These are phyloP conservation scores for Camellia granthamiana DNA, from an alignment of 148 eudicot species.

Conservation along the genomic window DNA sequence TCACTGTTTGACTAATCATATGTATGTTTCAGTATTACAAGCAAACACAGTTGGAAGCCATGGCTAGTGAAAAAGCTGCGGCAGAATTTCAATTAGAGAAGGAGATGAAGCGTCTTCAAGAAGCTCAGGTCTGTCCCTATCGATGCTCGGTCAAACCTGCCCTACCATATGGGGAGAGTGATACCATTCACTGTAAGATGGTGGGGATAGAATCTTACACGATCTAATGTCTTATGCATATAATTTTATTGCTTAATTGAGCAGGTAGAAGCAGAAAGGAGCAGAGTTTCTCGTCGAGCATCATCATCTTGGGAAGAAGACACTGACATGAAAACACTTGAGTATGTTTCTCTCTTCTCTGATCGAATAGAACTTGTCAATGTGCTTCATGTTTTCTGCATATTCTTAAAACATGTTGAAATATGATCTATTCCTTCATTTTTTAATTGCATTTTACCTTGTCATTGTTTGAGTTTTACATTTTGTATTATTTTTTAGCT, in stretches of 20 bases:
- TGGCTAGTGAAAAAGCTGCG: constrained; percentile 99
- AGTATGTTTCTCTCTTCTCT: constrained; percentile 48
- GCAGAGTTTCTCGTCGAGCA: constrained; percentile 74
- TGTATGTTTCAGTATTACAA: constrained; percentile 72
- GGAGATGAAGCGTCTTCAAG: constrained; percentile 88
- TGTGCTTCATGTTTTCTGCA: background rate
- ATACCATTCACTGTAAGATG: background rate
- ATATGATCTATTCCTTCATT: background rate
- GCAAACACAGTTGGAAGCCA: constrained; percentile 96
- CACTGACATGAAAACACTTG: constrained; percentile 87
- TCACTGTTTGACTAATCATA: background rate
- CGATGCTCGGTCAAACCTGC: background rate
- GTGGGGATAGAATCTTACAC: background rate
- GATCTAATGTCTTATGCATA: background rate
- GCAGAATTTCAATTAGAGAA: constrained; percentile 97
- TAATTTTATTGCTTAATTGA: constrained; percentile 6
- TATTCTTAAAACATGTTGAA: background rate
- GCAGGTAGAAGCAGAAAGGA: constrained; percentile 94
- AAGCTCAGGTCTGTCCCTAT: constrained; percentile 60
- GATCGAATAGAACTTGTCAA: background rate
- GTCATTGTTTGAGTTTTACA: background rate
- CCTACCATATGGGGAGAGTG: background rate
- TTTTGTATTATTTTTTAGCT: background rate
- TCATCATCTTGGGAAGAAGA: constrained; percentile 97
- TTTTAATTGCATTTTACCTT: background rate